These are phyloP conservation scores for Syzygium syzygioides DNA, from an alignment of 441 rosid genomes.

Conservation along the genomic window DNA sequence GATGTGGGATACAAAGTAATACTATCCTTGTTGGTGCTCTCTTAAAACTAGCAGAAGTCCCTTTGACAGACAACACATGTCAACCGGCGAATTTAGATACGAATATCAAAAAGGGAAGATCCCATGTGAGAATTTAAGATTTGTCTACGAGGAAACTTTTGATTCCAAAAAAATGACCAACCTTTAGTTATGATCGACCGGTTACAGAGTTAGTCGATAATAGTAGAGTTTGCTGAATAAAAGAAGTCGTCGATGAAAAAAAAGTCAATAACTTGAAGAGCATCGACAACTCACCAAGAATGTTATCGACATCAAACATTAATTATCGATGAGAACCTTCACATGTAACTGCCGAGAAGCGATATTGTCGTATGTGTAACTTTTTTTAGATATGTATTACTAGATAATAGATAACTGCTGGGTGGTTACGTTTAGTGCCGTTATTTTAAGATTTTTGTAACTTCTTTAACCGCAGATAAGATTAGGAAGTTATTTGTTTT, in stretches of 20 bases:
- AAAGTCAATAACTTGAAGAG: not conserved
- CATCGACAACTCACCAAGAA: fast-evolving
- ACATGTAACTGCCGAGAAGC: not conserved
- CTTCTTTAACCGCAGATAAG: not conserved
- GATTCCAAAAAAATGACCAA: not conserved
- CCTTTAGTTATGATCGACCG: not conserved
- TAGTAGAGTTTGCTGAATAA: not conserved
- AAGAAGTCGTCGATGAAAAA: not conserved
- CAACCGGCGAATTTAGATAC: not conserved
- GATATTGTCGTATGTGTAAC: not conserved
- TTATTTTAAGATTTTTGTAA: not conserved
- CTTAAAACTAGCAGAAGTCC: not conserved
- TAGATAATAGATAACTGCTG: not conserved
- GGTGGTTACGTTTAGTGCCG: not conserved
- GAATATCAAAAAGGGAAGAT: not conserved
- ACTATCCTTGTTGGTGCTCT: not conserved
- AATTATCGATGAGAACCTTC: not conserved
- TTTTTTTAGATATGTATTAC: not conserved
- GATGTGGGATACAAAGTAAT: not conserved
- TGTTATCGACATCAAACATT: no score
- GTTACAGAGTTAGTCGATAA: not conserved
- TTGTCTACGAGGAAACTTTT: not conserved
- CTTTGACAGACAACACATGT: not conserved
- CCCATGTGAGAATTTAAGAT: not conserved
- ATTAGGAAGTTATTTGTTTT: not conserved